Conservation (phyloP, 1,284 basidiomycete genomes). For the Ustilago esculenta region DNA sequence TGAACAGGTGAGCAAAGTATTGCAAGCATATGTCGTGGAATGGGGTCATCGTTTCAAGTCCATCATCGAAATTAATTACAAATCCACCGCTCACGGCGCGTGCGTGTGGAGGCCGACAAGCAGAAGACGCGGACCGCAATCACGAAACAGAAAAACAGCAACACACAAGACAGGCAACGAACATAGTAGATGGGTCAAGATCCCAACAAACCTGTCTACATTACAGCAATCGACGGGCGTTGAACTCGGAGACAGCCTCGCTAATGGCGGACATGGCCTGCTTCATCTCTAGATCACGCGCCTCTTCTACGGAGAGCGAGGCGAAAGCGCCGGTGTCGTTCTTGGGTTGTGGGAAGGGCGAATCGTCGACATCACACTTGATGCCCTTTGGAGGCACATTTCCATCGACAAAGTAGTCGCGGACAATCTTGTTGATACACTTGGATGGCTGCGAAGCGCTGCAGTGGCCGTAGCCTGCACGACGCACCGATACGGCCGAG, state of each 20-base stretch:
- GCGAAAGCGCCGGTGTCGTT: conserved; percentile 7
- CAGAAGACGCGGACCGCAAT: no score
- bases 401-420: conserved; percentile 51
- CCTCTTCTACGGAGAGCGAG: conserved; percentile 16
- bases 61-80: no score
- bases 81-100: background rate
- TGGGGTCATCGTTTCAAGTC: no score
- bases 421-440: conserved; percentile 46
- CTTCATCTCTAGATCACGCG: conserved; percentile 16
- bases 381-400: conserved; percentile 40
- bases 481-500: conserved; percentile 35
- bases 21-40: no score
- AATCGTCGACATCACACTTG: conserved; percentile 38
- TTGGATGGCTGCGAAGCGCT: conserved; percentile 40
- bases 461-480: conserved; percentile 52
- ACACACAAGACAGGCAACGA: no score
- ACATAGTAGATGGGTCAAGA: no score
- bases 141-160: no score
- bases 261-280: conserved; percentile 31
- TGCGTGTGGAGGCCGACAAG: conserved; percentile 39
- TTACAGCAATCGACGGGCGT: conserved; percentile 20
- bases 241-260: conserved; percentile 25
- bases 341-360: conserved; percentile 35
- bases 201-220: background rate
- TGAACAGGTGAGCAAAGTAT: no score